Conservation (phyloP, 1,284 basidiomycete species). For the Afroboletus lepidellus region DNA sequence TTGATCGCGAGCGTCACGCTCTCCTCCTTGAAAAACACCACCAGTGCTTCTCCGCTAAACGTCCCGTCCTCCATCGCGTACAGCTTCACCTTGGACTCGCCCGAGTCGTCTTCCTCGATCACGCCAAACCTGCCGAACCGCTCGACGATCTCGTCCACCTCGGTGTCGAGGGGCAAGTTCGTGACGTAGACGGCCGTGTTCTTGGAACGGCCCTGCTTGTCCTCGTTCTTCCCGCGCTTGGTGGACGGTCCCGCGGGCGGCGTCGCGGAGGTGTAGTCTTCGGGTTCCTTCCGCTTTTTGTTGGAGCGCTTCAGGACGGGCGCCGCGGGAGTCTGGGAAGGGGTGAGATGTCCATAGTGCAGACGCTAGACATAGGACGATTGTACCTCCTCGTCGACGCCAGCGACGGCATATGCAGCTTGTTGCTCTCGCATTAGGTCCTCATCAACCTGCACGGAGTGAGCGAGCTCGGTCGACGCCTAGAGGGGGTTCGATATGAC, state of each 20-base stretch:
- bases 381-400: constrained; percentile 89
- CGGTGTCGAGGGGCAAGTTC: constrained; percentile 78
- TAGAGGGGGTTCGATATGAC: neutral
- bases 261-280: constrained; percentile 70
- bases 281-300: constrained; percentile 80
- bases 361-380: no score
- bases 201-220: constrained; percentile 60
- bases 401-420: constrained; percentile 86
- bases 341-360: no score
- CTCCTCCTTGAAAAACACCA: constrained; percentile 98
- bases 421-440: constrained; percentile 84
- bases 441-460: constrained; percentile 64
- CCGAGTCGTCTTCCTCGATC: constrained; percentile 87
- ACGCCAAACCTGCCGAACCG: constrained; percentile 91
- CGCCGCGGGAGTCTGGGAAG: constrained; percentile 72
- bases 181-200: constrained; percentile 95
- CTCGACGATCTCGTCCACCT: constrained; percentile 70
- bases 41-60: constrained; percentile 93
- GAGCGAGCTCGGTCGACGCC: constrained; percentile 9
- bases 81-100: constrained; percentile 88
- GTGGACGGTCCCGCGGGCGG: constrained; percentile 49
- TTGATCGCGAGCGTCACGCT: constrained; percentile 85
- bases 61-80: constrained; percentile 87
- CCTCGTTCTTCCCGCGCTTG: constrained; percentile 64
- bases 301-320: constrained; percentile 76